A percentile compares a stretch with the other conserved stretches of the same genome.
These are phyloP conservation scores for Lolium perenne DNA, from an alignment of 176 grass and related monocot species.

Conservation along the genomic window DNA sequence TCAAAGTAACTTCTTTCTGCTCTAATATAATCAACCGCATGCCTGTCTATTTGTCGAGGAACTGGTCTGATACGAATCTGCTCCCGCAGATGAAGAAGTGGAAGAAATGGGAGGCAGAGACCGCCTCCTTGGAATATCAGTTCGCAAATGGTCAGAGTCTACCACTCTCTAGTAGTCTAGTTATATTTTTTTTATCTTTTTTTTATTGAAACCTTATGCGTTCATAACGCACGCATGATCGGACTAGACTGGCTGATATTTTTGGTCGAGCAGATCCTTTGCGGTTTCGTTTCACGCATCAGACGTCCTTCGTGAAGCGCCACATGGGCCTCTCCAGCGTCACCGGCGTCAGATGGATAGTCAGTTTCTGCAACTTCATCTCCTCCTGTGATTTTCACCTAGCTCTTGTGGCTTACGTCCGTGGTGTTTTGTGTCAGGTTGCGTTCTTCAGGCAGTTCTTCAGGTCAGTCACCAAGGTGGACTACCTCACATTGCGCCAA, in stretches of 20 bases:
- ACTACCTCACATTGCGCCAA: constrained; percentile 83
- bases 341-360: constrained; percentile 62
- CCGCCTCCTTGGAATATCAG: constrained; percentile 70
- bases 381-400: no score
- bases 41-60: background rate
- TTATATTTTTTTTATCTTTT: no score
- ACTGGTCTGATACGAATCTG: no score
- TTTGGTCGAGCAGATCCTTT: constrained; percentile 57
- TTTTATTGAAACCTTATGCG: no score
- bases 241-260: no score
- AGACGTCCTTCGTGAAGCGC: constrained; percentile 78
- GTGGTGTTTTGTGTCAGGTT: constrained; percentile 48
- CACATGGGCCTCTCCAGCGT: constrained; percentile 62
- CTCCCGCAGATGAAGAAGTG: constrained; percentile 67
- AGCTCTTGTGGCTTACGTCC: background rate
- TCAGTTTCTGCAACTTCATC: constrained; percentile 16
- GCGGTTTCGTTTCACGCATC: constrained; percentile 76
- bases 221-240: no score
- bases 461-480: constrained; percentile 77
- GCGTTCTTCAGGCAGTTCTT: constrained; percentile 94
- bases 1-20: constrained; percentile 55
- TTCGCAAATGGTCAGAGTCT: constrained; percentile 58
- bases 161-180: background rate
- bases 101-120: constrained; percentile 93
- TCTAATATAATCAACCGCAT: background rate